phyloP scores from a whole-genome alignment of 139 green algal genomes.

The Mychonastes homosphaera region DNA sequence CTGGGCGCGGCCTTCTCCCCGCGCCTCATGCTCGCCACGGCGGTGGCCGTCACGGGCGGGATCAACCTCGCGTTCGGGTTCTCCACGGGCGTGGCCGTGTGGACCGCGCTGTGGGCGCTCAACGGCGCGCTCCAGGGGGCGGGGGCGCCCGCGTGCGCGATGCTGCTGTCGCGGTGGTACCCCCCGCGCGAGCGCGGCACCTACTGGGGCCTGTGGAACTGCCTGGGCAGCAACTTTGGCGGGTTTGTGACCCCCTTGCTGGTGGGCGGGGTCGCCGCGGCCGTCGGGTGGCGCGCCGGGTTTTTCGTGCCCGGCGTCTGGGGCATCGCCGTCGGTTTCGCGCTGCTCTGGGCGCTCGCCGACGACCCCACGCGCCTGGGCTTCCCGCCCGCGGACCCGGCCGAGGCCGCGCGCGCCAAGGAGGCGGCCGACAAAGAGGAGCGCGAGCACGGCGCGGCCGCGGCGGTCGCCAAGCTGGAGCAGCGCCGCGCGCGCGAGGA shows the following conservation, averaged over 20 bases:
- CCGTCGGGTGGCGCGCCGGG: too few species aligned
- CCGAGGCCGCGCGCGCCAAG: too few species aligned
- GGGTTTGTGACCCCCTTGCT: constrained; percentile 80
- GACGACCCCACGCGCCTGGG: too few species aligned
- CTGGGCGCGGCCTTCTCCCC: constrained; percentile 59
- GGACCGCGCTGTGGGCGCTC: constrained; percentile 58
- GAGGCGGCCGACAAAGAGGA: too few species aligned
- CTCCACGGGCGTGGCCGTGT: constrained; percentile 49
- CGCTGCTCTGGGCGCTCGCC: too few species aligned
- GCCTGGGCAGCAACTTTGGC: constrained; percentile 81
- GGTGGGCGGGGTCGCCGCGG: too few species aligned
- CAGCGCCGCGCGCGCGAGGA: too few species aligned
- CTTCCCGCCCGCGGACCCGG: too few species aligned
- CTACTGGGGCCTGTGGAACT: constrained; percentile 65
- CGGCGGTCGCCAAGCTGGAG: too few species aligned
- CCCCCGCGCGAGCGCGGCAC: constrained; percentile 60
- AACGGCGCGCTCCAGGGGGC: constrained; percentile 69
- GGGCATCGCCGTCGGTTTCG: too few species aligned
- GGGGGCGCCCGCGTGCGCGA: constrained; percentile 64
- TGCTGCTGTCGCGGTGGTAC: constrained; percentile 76
- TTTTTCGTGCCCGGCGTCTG: too few species aligned
- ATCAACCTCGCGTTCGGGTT: constrained; percentile 77
- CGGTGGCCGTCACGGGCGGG: constrained; percentile 61
- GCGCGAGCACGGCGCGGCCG: too few species aligned
- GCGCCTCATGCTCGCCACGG: constrained; percentile 57